A percentile compares a stretch with the other conserved stretches of the same genome.
Conservation (phyloP, 2,329 filamentous ascomycete genomes). For the Neoascochyta sp. region DNA sequence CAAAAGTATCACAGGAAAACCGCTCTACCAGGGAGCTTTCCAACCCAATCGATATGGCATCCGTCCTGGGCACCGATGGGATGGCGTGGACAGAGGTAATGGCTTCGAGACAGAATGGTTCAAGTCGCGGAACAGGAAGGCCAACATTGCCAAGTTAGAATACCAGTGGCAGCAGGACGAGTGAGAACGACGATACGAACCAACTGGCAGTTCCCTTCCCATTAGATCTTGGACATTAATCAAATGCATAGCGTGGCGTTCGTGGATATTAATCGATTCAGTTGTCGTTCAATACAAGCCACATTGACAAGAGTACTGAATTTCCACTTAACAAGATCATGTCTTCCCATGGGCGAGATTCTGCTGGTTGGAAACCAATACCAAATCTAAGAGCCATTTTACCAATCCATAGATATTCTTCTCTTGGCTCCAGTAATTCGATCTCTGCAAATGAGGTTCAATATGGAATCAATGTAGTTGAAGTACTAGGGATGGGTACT, state of each 20-base stretch:
- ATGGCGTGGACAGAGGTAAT: conserved; percentile 90
- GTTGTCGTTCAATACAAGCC: too few species aligned
- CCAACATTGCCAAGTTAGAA: conserved; percentile 73
- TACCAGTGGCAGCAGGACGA: conserved; percentile 98
- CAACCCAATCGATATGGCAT: conserved; percentile 94
- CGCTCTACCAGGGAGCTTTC: conserved; percentile 73
- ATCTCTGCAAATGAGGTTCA: too few species aligned
- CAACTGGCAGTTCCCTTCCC: not conserved
- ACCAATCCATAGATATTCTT: too few species aligned
- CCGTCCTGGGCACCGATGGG: conserved; percentile 87
- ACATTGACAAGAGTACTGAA: too few species aligned
- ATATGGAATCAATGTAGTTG: too few species aligned
- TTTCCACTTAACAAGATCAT: too few species aligned
- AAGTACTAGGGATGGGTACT: too few species aligned
- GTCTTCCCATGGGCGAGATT: too few species aligned
- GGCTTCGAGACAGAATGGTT: conserved; percentile 94
- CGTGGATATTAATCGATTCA: not conserved
- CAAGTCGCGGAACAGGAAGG: conserved; percentile 74
- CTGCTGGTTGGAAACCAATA: too few species aligned
- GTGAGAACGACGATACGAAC: conserved; percentile 35
- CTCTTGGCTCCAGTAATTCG: too few species aligned
- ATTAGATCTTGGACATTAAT: not conserved
- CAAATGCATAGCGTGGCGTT: conserved; percentile 11
- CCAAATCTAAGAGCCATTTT: too few species aligned
- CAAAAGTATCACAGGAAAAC: conserved; percentile 53